Evolutionary conservation across 495 filamentous ascomycete species (phyloP).

Genomic region (Astrocystis sublimbata): DNA sequence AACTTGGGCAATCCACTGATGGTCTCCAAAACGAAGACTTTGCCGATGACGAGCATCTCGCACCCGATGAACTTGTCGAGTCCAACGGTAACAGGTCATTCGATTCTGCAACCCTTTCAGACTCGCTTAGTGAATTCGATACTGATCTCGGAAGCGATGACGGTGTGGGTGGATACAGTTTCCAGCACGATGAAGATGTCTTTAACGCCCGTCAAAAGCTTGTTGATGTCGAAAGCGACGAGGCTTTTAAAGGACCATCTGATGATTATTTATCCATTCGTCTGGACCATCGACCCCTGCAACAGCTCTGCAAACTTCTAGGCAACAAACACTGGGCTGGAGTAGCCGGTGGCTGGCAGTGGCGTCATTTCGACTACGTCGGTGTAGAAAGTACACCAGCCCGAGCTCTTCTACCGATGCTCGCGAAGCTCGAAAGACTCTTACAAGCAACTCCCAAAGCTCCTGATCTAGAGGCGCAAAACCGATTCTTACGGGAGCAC

Average conservation of each 20-base stretch:
- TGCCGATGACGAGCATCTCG: background rate
- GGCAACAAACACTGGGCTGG: slow-evolving; percentile 21
- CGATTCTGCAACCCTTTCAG: background rate
- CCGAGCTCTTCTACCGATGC: slow-evolving; percentile 20
- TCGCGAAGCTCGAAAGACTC: slow-evolving; percentile 27
- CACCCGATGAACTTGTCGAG: background rate
- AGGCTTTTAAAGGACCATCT: slow-evolving; percentile 17
- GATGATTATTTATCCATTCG: slow-evolving; percentile 24
- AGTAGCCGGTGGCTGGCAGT: slow-evolving; percentile 14
- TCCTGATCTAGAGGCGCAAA: slow-evolving; percentile 24
- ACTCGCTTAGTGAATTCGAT: slow-evolving; percentile 10
- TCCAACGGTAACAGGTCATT: background rate
- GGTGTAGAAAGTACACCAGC: slow-evolving; percentile 14
- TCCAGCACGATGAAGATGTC: slow-evolving; percentile 22
- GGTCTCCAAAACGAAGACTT: background rate
- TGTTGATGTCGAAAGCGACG: background rate
- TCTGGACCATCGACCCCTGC: slow-evolving; percentile 15
- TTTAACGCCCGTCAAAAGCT: slow-evolving; percentile 23
- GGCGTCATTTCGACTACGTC: slow-evolving; percentile 14
- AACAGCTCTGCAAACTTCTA: slow-evolving; percentile 21
- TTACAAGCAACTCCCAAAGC: slow-evolving; percentile 20
- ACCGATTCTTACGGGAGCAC: slow-evolving; percentile 24
- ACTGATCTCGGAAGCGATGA: slow-evolving; percentile 10
- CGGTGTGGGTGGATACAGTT: slow-evolving; percentile 18
- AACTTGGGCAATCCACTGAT: background rate